Evolutionary conservation across 768 basidiomycete genomes (phyloP).

Genomic region (Suillus spraguei): DNA sequence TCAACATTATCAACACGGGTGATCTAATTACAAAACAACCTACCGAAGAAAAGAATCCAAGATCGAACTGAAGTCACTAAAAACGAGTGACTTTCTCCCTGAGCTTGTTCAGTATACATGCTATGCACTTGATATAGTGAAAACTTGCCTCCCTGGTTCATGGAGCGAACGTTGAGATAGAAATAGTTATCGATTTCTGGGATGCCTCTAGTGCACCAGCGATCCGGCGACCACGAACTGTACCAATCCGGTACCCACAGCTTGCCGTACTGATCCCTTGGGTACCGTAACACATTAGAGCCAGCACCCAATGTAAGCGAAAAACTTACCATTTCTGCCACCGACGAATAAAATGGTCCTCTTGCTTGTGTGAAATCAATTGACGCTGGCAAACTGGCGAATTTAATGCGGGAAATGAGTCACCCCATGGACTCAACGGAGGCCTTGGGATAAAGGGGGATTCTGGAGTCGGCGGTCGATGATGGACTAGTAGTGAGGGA

Average conservation of each 20-base stretch:
- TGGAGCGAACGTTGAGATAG: conserved; percentile 6
- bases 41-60: conserved; percentile 6
- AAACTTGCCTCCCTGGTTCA: neutral
- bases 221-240: neutral
- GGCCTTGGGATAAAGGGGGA: neutral
- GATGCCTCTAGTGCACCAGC: no score
- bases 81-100: neutral
- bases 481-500: no score
- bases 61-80: conserved; percentile 1
- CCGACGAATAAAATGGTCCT: conserved; percentile 2
- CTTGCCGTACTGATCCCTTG: neutral
- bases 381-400: neutral
- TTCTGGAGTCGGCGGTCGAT: neutral
- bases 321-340: conserved; percentile 6
- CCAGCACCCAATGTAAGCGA: neutral
- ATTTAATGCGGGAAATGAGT: neutral
- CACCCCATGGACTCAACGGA: neutral
- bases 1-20: neutral
- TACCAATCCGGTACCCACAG: neutral
- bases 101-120: neutral
- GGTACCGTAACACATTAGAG: neutral
- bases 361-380: neutral
- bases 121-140: neutral
- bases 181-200: neutral
- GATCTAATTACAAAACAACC: neutral